Conservation (phyloP, 805 yeast genomes). For the Saturnispora besseyi region DNA sequence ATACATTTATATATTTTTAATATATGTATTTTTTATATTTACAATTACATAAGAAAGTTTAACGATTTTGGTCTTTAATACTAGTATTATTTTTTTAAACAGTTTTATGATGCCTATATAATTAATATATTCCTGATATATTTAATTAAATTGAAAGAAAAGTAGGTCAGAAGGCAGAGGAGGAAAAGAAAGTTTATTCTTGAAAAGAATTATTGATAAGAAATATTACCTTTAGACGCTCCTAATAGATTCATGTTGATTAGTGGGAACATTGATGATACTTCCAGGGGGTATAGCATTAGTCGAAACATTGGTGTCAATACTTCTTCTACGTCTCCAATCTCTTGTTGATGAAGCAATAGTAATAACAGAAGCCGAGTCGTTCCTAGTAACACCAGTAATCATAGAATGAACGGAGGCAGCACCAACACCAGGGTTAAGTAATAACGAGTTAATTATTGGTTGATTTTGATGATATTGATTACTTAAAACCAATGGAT, state of each 20-base stretch:
- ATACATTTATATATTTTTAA: constrained; percentile 3
- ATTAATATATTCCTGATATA: background rate
- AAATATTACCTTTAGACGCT: background rate
- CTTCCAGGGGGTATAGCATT: constrained; percentile 70
- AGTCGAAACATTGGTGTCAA: constrained; percentile 51
- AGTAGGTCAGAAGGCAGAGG: background rate
- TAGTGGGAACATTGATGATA: background rate
- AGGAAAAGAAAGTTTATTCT: background rate
- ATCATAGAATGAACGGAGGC: constrained; percentile 3
- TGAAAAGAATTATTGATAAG: background rate
- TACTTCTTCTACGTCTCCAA: constrained; percentile 24
- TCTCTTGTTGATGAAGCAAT: constrained; percentile 29
- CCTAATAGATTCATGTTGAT: background rate
- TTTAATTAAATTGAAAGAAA: background rate
- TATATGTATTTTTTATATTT: background rate
- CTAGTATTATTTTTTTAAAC: no score
- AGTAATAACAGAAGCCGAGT: constrained; percentile 28
- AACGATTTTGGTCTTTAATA: background rate
- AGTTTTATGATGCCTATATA: background rate
- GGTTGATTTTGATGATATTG: background rate
- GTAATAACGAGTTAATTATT: background rate
- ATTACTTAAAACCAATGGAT: background rate
- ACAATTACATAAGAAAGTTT: background rate
- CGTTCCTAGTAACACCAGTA: constrained; percentile 8
- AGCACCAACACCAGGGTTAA: constrained; percentile 1